These are phyloP conservation scores for Lyophyllum shimeji DNA, from an alignment of 768 basidiomycete genomes.

Conservation along the genomic window DNA sequence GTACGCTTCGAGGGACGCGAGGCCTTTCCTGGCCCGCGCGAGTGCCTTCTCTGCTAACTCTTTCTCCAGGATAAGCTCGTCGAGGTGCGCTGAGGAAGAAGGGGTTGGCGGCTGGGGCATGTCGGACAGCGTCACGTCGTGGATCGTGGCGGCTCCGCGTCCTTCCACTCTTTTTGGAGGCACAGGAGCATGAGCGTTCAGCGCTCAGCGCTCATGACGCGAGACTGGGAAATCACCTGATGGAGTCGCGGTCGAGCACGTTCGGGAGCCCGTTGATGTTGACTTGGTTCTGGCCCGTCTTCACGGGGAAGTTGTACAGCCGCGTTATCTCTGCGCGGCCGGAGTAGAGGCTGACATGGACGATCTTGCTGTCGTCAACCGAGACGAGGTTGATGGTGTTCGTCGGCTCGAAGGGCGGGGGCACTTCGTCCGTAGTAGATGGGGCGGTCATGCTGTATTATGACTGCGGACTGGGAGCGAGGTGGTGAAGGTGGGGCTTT, in stretches of 20 bases:
- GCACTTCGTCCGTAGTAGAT: conserved; percentile 1
- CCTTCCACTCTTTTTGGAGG: conserved; percentile 29
- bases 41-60: conserved; percentile 20
- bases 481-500: not conserved
- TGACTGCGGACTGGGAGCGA: too few relatives aligned
- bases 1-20: conserved; percentile 25
- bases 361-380: conserved; percentile 28
- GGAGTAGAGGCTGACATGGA: conserved; percentile 33
- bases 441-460: too few relatives aligned
- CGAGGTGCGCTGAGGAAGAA: conserved; percentile 22
- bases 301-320: conserved; percentile 29
- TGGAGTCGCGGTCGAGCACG: conserved; percentile 25
- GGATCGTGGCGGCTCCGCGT: conserved; percentile 31
- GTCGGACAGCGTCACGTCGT: conserved; percentile 32
- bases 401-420: conserved; percentile 12
- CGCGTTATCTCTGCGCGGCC: conserved; percentile 35
- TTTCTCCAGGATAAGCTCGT: conserved; percentile 17
- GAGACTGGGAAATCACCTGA: conserved; percentile 22
- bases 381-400: conserved; percentile 25
- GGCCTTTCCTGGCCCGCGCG: conserved; percentile 20
- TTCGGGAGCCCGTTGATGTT: conserved; percentile 31
- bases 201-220: not conserved
- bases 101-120: conserved; percentile 7
- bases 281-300: conserved; percentile 33
- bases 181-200: not conserved